Evolutionary conservation across 192 early-diverging fungal species (phyloP), one percentile per base, ranked within the genome.

Genomic region (Tieghemiomyces parasiticus): DNA sequence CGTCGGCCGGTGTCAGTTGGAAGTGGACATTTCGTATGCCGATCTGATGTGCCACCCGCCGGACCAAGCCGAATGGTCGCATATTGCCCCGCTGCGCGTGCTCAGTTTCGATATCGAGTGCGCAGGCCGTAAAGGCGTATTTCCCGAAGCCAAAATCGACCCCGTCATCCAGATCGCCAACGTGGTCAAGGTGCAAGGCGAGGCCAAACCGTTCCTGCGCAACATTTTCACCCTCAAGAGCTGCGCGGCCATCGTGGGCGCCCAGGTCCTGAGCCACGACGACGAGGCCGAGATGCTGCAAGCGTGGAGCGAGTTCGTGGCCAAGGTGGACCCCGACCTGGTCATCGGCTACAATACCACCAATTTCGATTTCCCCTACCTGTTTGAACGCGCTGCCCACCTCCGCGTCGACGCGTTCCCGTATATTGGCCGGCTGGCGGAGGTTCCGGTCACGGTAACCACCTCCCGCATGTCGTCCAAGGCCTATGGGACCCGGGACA

Each of bases 91-190:
- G 2, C 74, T 96, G 35, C 80, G 95, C 38, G 87, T 99, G 59
- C 65, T 99, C 46, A 92, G 90, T 62, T 93, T 99, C 62, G 95
- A 99, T 85, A 99, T 99, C 60, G 95, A 99, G 72, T 99, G 95
- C 58, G 88, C 91, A 29, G 95, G 95, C 28, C 76, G 95, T 16
- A 88, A 92, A 62, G 95, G 95, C 50, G 72, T 93, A 26, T 99
- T 99, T 52, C 95, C 95, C 4, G 95, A 99, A 53, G 75, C 95
- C 29, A 66, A 87, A 58, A 61, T 80, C 2, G 95, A 99, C 63
- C 90, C 93, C 0, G 88, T 99, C 38, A 99, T 99, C 60, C 95
- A 99, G 71, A 97, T 99, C 59, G 95, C 95, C 16, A 91, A 84
- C 61, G 83, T 93, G 47, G 86, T 99, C 8, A 92, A 90, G 3